Evolutionary conservation across 176 grass and related monocot species (phyloP).

Genomic region (Triticum dicoccoides): DNA sequence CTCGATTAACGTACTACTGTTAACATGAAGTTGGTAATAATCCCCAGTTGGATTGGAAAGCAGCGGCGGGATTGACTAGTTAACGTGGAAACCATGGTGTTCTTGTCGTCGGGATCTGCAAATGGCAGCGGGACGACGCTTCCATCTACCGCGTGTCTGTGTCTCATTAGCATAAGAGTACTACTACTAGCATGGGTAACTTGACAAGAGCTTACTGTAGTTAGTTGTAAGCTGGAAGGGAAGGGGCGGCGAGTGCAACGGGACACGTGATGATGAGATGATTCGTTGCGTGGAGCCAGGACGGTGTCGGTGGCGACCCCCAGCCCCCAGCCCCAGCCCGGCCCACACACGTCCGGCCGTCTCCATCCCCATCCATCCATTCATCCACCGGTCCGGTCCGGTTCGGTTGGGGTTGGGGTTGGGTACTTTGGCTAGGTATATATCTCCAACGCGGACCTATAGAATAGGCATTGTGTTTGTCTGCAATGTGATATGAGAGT

Average conservation of each 20-base stretch:
- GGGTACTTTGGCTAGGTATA: too few species aligned
- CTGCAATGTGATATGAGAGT: too few species aligned
- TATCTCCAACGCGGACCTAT: too few species aligned
- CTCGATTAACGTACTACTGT: neutral
- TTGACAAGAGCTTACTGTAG: neutral
- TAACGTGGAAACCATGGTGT: neutral
- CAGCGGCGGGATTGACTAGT: neutral
- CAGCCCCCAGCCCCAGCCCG: neutral
- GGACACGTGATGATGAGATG: conserved; percentile 38
- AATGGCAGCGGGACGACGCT: neutral
- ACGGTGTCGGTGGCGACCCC: conserved; percentile 40
- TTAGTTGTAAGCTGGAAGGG: neutral
- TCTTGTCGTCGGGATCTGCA: conserved; percentile 22
- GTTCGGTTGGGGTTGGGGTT: too few species aligned
- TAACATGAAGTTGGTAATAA: neutral
- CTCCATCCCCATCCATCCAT: neutral
- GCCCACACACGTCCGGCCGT: neutral
- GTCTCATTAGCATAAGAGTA: neutral
- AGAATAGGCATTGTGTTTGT: too few species aligned
- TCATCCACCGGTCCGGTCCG: neutral
- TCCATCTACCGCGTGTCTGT: neutral
- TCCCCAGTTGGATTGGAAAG: neutral
- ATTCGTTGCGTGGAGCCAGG: conserved; percentile 42
- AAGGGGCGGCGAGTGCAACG: neutral
- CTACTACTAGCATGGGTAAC: neutral